Percentiles rank a stretch among this genome's conserved stretches.
Conservation (phyloP, 78 protist genomes). For the Protostelium mycophagum region DNA sequence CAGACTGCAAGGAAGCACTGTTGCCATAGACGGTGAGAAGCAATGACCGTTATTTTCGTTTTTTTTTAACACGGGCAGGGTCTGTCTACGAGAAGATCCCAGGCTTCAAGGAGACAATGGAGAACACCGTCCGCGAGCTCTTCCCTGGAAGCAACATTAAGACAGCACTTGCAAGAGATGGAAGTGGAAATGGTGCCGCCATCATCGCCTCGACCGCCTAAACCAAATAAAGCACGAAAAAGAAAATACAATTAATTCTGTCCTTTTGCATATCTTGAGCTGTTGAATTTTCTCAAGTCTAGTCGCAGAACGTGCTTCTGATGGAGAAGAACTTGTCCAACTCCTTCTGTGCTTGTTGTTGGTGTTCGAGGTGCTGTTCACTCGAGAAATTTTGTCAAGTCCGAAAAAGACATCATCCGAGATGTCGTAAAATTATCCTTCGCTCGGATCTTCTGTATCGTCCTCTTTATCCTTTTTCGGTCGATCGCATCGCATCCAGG, state of each 20-base stretch:
- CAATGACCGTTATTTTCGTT: not conserved
- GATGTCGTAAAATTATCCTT: no score
- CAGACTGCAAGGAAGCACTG: not conserved
- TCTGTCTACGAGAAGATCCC: not conserved
- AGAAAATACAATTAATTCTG: no score
- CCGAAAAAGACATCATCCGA: no score
- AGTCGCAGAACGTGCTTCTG: no score
- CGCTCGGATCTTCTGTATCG: no score
- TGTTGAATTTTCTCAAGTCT: no score
- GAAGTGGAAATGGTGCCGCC: not conserved
- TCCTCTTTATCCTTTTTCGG: not conserved
- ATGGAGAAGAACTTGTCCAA: no score
- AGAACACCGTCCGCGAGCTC: not conserved
- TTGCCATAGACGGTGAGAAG: conserved; percentile 39
- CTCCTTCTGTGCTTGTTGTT: no score
- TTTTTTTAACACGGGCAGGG: not conserved
- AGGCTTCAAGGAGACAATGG: not conserved
- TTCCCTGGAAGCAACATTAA: not conserved
- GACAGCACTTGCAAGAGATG: not conserved
- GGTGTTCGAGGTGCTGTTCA: no score
- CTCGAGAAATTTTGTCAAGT: no score
- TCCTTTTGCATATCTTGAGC: no score
- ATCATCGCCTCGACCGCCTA: not conserved
- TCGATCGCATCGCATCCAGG: not conserved
- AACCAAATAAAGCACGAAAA: no score